phyloP scores from a whole-genome alignment of 2,329 filamentous ascomycete genomes.

The Aspergillus awamori region DNA sequence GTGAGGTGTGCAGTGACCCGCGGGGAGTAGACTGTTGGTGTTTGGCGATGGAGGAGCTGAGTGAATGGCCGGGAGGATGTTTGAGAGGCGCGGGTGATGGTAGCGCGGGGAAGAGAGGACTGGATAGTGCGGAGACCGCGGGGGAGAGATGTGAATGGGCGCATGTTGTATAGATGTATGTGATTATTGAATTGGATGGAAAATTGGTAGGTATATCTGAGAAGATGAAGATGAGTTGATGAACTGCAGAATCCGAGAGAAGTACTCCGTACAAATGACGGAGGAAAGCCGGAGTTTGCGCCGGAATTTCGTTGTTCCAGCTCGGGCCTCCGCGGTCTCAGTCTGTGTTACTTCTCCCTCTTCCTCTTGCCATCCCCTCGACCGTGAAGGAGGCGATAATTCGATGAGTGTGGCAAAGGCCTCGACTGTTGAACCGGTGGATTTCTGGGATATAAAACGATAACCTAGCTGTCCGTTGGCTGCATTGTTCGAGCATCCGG shows the following conservation, averaged over 20 bases:
- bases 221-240: neutral
- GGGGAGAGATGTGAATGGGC: constrained; percentile 19
- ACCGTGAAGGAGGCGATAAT: neutral
- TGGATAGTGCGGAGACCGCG: constrained; percentile 28
- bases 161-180: constrained; percentile 21
- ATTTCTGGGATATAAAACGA: neutral
- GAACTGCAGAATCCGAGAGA: neutral
- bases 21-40: constrained; percentile 7
- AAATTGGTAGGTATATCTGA: neutral
- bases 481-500: no score
- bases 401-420: neutral
- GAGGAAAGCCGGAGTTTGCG: constrained; percentile 18
- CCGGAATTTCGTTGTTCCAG: constrained; percentile 33
- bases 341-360: constrained; percentile 3
- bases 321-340: constrained; percentile 24
- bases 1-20: constrained; percentile 11
- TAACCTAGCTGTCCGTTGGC: no score
- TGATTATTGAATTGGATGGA: neutral
- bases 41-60: constrained; percentile 22
- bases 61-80: constrained; percentile 26
- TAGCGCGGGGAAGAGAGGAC: constrained; percentile 17
- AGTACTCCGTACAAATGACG: neutral
- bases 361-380: neutral
- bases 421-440: neutral
- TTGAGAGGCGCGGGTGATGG: constrained; percentile 15